A percentile compares a stretch with the other conserved stretches of the same genome.
phyloP scores from a whole-genome alignment of 352 stramenopile species.

The Phytophthora pini region DNA sequence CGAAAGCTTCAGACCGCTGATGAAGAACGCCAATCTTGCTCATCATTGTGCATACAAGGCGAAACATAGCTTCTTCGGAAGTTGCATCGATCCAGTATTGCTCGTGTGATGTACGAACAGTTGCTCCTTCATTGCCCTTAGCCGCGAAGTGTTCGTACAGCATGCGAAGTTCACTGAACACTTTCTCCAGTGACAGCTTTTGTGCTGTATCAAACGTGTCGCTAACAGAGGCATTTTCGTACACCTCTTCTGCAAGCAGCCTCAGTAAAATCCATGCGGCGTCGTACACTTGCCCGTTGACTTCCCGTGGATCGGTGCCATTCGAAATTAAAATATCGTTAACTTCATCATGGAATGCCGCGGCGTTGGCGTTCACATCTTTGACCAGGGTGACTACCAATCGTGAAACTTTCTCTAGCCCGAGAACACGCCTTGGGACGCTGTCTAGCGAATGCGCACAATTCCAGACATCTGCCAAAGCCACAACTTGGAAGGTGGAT shows the following conservation, averaged over 20 bases:
- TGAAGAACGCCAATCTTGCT: slow-evolving; percentile 22
- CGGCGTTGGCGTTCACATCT: not conserved
- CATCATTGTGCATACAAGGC: slow-evolving; percentile 28
- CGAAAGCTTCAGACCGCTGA: slow-evolving; percentile 21
- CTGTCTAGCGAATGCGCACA: slow-evolving; percentile 31
- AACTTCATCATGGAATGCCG: not conserved
- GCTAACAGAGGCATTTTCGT: not conserved
- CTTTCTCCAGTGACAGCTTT: slow-evolving; percentile 11
- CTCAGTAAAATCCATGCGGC: slow-evolving; percentile 33
- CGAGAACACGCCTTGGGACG: slow-evolving; percentile 19
- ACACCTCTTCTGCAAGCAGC: slow-evolving; percentile 35
- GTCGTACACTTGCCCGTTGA: slow-evolving; percentile 30
- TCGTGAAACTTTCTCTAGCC: slow-evolving; percentile 19
- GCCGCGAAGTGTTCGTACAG: slow-evolving; percentile 32
- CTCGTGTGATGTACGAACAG: slow-evolving; percentile 1
- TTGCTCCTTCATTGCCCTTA: slow-evolving; percentile 8
- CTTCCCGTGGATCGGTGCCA: slow-evolving; percentile 2
- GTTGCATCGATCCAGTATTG: not conserved
- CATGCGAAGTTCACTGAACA: slow-evolving; percentile 22
- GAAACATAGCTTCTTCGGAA: slow-evolving; percentile 23
- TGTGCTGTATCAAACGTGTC: slow-evolving; percentile 3
- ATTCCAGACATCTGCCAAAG: slow-evolving; percentile 43
- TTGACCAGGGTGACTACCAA: slow-evolving; percentile 22
- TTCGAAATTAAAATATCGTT: not conserved
- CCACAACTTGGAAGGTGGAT: slow-evolving; percentile 17